These are phyloP conservation scores for Plasmodium gaboni DNA, from an alignment of 169 alveolate genomes.

Conservation along the genomic window DNA sequence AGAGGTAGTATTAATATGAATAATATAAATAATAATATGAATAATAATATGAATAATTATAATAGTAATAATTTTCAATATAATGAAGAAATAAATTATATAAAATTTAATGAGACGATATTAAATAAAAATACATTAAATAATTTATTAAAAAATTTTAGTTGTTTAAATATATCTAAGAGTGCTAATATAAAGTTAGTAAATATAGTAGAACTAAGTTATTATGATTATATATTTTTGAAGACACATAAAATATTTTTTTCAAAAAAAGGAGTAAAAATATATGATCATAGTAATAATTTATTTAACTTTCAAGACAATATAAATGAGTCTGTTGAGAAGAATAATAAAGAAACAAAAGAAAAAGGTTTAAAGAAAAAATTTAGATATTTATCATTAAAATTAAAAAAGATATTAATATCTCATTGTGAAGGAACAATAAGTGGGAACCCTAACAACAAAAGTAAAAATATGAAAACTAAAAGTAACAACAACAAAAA, in stretches of 20 bases:
- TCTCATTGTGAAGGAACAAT: too few species aligned
- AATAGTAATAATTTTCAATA: neutral
- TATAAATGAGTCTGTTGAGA: neutral
- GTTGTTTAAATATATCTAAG: slow-evolving; percentile 16
- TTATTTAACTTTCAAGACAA: neutral
- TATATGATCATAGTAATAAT: slow-evolving; percentile 36
- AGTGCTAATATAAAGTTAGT: slow-evolving; percentile 12
- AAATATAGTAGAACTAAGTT: slow-evolving; percentile 26
- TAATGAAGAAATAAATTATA: neutral
- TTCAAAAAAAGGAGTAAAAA: slow-evolving; percentile 52
- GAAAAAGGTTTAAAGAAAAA: neutral
- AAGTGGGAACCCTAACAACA: too few species aligned
- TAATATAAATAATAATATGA: neutral
- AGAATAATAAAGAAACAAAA: slow-evolving; percentile 1
- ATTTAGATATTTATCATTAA: too few species aligned
- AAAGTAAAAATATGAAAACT: too few species aligned
- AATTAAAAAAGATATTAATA: too few species aligned
- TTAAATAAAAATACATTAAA: slow-evolving; percentile 29
- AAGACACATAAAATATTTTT: slow-evolving; percentile 50
- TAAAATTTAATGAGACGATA: slow-evolving; percentile 13
- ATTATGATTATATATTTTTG: slow-evolving; percentile 55
- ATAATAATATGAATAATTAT: neutral
- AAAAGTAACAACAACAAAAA: too few species aligned
- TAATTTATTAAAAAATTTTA: slow-evolving; percentile 32
- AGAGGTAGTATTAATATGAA: neutral